phyloP scores from a whole-genome alignment of 306 rosid species.

The Vigna hirtella region DNA sequence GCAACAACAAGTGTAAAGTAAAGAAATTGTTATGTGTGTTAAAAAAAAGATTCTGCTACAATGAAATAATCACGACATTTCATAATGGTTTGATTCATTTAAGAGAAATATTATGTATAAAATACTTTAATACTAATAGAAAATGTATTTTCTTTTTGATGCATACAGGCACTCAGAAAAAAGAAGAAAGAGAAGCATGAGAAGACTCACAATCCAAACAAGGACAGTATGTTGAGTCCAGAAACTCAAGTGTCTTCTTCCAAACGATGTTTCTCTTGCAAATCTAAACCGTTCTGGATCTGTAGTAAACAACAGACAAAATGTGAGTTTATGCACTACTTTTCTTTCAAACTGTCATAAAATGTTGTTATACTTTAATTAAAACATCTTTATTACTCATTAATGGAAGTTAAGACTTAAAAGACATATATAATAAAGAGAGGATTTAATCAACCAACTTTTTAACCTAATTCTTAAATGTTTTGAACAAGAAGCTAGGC shows the following conservation, averaged over 20 bases:
- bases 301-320: not conserved
- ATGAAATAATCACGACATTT: no score
- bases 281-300: constrained; percentile 25
- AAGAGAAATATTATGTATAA: no score
- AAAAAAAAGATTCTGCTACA: not conserved
- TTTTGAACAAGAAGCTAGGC: not conserved
- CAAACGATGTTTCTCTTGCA: not conserved
- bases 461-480: not conserved
- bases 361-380: not conserved
- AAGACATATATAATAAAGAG: not conserved
- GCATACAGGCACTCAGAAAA: no score
- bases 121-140: no score
- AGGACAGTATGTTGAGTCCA: not conserved
- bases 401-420: not conserved
- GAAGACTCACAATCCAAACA: not conserved
- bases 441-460: no score
- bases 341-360: not conserved
- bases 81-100: no score
- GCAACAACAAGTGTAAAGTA: not conserved
- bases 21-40: not conserved
- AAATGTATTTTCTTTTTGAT: no score
- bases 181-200: not conserved
- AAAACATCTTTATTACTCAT: not conserved
- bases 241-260: not conserved
- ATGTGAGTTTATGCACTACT: not conserved